A percentile compares a stretch with the other conserved stretches of the same genome.
phyloP scores from a whole-genome alignment of 495 filamentous ascomycete species.

The Opeltia flavorubescens region DNA sequence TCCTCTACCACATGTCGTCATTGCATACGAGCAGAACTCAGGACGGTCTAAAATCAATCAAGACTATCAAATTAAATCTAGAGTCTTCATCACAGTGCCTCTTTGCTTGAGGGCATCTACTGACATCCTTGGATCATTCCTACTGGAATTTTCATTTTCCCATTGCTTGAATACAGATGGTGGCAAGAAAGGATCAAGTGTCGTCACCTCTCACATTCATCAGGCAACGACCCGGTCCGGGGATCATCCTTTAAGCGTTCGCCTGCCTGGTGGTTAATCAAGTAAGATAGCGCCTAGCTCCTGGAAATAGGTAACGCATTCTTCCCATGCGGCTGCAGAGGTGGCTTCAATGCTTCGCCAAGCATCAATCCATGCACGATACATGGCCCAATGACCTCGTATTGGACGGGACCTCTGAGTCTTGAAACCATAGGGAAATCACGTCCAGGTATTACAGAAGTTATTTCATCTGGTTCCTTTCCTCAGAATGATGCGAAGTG shows the following conservation, averaged over 20 bases:
- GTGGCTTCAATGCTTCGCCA: neutral
- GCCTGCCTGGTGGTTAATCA: neutral
- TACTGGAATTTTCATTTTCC: neutral
- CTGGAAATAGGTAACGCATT: neutral
- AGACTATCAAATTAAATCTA: neutral
- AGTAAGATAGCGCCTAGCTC: neutral
- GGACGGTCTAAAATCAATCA: no score
- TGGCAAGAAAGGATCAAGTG: neutral
- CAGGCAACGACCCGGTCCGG: neutral
- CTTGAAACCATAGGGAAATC: neutral
- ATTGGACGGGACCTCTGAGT: neutral
- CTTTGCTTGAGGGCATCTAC: neutral
- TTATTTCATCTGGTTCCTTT: neutral
- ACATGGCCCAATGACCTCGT: neutral
- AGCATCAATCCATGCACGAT: slow-evolving; percentile 1
- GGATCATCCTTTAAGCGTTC: neutral
- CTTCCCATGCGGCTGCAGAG: neutral
- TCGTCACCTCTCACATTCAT: neutral
- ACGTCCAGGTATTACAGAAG: neutral
- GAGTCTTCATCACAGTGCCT: neutral
- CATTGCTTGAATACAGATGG: neutral
- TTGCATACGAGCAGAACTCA: no score
- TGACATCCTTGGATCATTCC: neutral
- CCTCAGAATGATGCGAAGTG: no score
- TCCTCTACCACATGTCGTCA: no score